phyloP scores from a whole-genome alignment of 305 asterid species.

The Nicotiana rustica region DNA sequence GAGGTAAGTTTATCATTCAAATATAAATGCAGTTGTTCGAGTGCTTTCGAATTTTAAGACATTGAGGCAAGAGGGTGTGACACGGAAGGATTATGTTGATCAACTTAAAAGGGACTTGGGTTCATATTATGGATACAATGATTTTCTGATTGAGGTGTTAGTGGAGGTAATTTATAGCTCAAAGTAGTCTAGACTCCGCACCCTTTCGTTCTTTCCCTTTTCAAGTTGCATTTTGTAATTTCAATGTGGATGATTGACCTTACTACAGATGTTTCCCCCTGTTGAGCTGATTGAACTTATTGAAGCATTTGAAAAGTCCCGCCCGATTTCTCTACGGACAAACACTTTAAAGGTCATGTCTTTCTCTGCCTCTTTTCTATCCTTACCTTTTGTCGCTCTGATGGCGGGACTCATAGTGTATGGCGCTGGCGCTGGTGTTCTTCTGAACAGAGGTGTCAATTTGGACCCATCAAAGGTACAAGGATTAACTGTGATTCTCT shows the following conservation, averaged over 20 bases:
- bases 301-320: slow-evolving; percentile 95
- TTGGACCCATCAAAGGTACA: slow-evolving; percentile 93
- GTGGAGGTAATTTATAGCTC: slow-evolving; percentile 68
- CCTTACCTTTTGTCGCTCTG: neutral
- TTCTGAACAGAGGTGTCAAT: slow-evolving; percentile 94
- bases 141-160: slow-evolving; percentile 65
- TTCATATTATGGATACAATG: slow-evolving; percentile 91
- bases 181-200: slow-evolving; percentile 23
- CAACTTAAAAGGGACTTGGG: slow-evolving; percentile 74
- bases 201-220: neutral
- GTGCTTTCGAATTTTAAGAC: slow-evolving; percentile 79
- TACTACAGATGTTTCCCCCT: slow-evolving; percentile 77
- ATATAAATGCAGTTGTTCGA: slow-evolving; percentile 68
- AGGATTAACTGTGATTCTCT: neutral
- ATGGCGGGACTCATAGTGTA: slow-evolving; percentile 18
- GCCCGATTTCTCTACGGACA: slow-evolving; percentile 86
- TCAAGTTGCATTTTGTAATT: slow-evolving; percentile 33
- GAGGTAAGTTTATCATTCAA: slow-evolving; percentile 22
- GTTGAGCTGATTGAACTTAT: slow-evolving; percentile 93
- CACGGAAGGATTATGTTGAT: slow-evolving; percentile 78
- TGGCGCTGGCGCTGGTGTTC: slow-evolving; percentile 78
- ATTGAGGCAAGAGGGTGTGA: slow-evolving; percentile 76
- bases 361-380: neutral
- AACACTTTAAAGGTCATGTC: slow-evolving; percentile 80
- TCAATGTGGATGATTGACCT: slow-evolving; percentile 34